phyloP scores from a whole-genome alignment of 768 basidiomycete species.

The Calocybe gangraenosa region DNA sequence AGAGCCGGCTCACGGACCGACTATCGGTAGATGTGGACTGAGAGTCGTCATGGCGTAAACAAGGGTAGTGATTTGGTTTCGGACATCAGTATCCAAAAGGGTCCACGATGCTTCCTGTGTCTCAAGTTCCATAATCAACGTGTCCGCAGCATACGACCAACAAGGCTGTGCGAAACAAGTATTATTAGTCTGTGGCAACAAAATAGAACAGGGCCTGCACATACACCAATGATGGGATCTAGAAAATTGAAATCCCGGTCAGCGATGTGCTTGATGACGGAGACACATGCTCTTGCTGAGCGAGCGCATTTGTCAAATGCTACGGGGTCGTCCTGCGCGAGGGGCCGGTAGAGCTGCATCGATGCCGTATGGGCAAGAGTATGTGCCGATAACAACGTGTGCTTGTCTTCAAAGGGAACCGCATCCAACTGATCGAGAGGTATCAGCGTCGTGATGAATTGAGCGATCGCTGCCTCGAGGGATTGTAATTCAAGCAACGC shows the following conservation, averaged over 20 bases:
- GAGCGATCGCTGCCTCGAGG: conserved; percentile 59
- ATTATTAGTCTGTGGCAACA: conserved; percentile 2
- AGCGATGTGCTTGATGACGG: conserved; percentile 57
- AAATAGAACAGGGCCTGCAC: conserved; percentile 22
- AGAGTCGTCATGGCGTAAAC: conserved; percentile 64
- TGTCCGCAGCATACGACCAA: conserved; percentile 68
- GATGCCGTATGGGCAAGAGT: conserved; percentile 64
- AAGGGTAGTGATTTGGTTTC: conserved; percentile 56
- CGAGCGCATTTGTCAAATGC: conserved; percentile 65
- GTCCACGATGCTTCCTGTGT: conserved; percentile 63
- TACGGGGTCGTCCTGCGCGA: conserved; percentile 53
- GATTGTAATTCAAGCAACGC: conserved; percentile 56
- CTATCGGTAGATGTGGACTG: conserved; percentile 55
- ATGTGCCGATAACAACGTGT: conserved; percentile 54
- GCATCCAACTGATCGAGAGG: conserved; percentile 62
- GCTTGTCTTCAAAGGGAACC: conserved; percentile 53
- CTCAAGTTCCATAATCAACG: conserved; percentile 63
- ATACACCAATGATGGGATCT: conserved; percentile 76
- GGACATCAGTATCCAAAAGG: conserved; percentile 53
- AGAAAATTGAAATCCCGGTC: conserved; percentile 66
- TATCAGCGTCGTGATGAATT: conserved; percentile 60
- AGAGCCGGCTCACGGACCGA: conserved; percentile 28
- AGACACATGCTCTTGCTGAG: conserved; percentile 57
- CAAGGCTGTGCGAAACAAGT: conserved; percentile 47
- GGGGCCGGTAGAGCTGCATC: conserved; percentile 60